Evolutionary conservation across 1,284 basidiomycete genomes (phyloP).

Genomic region (Leccinum pachyderme): DNA sequence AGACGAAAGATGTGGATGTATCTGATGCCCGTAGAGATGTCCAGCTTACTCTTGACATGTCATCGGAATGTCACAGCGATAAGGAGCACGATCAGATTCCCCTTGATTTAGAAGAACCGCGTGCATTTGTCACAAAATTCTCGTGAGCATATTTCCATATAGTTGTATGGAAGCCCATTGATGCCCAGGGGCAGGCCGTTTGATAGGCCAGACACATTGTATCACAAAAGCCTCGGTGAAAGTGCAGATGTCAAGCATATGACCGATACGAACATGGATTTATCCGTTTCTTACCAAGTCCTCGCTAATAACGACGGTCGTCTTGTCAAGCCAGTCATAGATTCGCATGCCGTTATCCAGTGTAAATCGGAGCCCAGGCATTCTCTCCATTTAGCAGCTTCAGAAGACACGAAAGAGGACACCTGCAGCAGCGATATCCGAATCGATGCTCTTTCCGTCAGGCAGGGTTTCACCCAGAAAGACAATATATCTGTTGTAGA

Average conservation of each 20-base stretch:
- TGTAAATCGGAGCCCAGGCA: background rate
- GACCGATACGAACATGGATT: background rate
- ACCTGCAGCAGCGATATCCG: background rate
- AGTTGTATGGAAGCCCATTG: conserved; percentile 1
- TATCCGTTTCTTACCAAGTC: background rate
- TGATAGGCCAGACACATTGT: background rate
- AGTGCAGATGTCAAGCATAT: background rate
- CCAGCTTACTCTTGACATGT: background rate
- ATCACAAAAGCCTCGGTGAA: background rate
- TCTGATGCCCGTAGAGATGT: background rate
- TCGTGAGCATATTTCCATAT: conserved; percentile 5
- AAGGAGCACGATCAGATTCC: background rate
- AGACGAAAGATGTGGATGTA: background rate
- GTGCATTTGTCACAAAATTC: background rate
- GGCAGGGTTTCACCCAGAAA: background rate
- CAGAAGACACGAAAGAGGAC: background rate
- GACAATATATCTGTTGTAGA: background rate
- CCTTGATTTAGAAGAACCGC: background rate
- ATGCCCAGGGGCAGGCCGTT: conserved; percentile 1
- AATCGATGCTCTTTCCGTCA: background rate
- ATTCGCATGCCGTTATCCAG: background rate
- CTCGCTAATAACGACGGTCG: background rate
- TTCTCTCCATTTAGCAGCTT: background rate
- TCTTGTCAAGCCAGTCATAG: background rate
- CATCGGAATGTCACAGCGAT: background rate